Evolutionary conservation across 495 filamentous ascomycete genomes (phyloP), one percentile per base, ranked within the genome.

Genomic region (Tuber brumale): DNA sequence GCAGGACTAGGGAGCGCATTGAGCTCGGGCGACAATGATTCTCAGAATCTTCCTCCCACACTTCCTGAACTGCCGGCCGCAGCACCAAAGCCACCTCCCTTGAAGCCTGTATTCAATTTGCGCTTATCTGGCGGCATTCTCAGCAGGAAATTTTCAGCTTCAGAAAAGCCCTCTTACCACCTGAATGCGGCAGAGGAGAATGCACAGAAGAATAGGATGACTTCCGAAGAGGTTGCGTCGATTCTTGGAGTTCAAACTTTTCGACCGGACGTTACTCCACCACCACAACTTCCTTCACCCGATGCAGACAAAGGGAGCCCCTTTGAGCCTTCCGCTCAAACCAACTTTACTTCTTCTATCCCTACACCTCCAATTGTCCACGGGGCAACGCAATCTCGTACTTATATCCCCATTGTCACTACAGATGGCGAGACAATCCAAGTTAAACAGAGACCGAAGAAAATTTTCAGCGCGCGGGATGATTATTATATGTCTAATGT

Each of bases 401-500:
- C 71, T 80, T 84, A 23, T 85, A 84, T 42, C 82, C 82, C 70
- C 84, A 88, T 84, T 44, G 92, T 93, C 89, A 87, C 89, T 12
- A 85, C 89, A 57, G 86, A 89, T 21, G 74, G 76, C 10, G 76
- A 78, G 48, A 66, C 71, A 19, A 61, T 82, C 70, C 69, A 70
- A 70, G 44, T 80, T n/a, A 75, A 57, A 39, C 75, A 78, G 69
- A 73, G 87, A 72, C 85, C 86, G 2, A 84, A 91, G 44, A 84
- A 86, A 45, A 87, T 93, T 45, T 83, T 85, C 12, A 81, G 86
- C 75, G 90, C 88, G 69, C 87, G 86, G 72, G 77, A 86, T 19
- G 80, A 84, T 16, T 5, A 79, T 85, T 6, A 82, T 89, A 42
- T 88, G 91, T 0, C 96, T 91, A 81, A 88, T 93, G 81, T 86